Evolutionary conservation across 495 filamentous ascomycete genomes (phyloP), one percentile per base, ranked within the genome.

Genomic region (Hypoxylon fuscum): DNA sequence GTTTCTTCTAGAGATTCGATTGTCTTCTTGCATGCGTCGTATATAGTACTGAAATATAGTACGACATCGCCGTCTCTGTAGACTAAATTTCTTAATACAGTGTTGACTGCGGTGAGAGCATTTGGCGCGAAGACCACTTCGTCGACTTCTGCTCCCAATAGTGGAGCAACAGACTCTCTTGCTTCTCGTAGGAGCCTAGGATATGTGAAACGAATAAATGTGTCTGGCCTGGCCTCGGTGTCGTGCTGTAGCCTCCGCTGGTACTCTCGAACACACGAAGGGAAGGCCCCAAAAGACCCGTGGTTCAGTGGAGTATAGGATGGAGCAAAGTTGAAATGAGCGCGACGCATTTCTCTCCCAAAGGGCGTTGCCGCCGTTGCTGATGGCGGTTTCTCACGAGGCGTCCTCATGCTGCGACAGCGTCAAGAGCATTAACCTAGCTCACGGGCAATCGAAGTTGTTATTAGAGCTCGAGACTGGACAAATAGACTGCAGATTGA

Each of bases 41-140:
- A 96, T 37, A 94, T 83, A 37, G 90, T 91, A 40, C 82, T 79
- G 68, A 96, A 93, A 65, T 83, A 79, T 17, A 92, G 59, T 44
- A 92, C 83, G 15, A 84, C 81, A 62, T 90, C 88, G 46, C 79
- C 68, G 55, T 66, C 37, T 54, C 72, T 51, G 55, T 73, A 91
- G 1, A 69, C 71, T 32, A 96, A 70, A 68, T 89, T 92, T 49
- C 87, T 85, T 14, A 97, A 80, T 3, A 96, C 85, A 4, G 88
- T 92, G 74, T 91, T 91, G 46, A 96, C 77, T 41, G 88, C 93
- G 0, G 85, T 87, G 0, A 91, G 93, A 41, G 91, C 89, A 74
- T 97, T 97, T 35, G 85, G 81, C 17, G 93, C 85, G 48, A 91
- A 85, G 2, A 93, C 90, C 31, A 88, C 78, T 40, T 88, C 86